Base-by-base conservation (phyloP, 768 basidiomycete genomes). In the Mycena filopes region DNA sequence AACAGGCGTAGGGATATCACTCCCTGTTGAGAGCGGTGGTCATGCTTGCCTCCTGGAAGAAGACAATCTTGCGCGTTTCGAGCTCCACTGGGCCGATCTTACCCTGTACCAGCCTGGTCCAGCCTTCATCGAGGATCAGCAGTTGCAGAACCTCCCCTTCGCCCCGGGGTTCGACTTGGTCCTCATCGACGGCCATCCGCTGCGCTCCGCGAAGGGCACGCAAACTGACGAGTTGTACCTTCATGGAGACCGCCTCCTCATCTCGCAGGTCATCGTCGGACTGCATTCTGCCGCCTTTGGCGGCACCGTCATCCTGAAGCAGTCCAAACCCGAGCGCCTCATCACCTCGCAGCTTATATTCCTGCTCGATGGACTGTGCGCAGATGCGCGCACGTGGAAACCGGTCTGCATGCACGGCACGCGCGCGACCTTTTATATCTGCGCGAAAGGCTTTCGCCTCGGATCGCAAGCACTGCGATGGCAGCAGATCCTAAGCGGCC, bases 171-270 rank as follows among this genome's bases (percentile, higher is more conserved):
- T 75, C 63, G 73, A 74, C 50, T 63, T 80, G 20, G 77, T 77
- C 20, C 63, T 78, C 12, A 72, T 79, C 54, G 79, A 79, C 53
- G 79, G 73, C 13, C 78, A 78, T 57, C 74, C 73, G 3, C 62
- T 78, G 20, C 76, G 78, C 45, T 70, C 62, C 45, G 50, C 68
- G 21, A 38, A 51, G 23, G 60, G 48, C 10, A 38, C 50, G 18
- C 46, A 45, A 2, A 20, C 16, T 41, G 21, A 51, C 33, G 21
- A 47, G 10, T 20, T 69, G 8, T 36, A 62, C 53, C 60, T 69
- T 18, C 64, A 61, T 55, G 66, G 68, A 28, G 73, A 73, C 41
- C 72, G 73, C 25, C 71, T 78, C 26, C 67, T 76, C 25, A 71
- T 78, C 29, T 70, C 74, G 13, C 77, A 78, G 67, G 48, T 80